Evolutionary conservation across 345 rosid species (phyloP), one percentile per base, ranked within the genome.

Genomic region (Citrus trifoliata): DNA sequence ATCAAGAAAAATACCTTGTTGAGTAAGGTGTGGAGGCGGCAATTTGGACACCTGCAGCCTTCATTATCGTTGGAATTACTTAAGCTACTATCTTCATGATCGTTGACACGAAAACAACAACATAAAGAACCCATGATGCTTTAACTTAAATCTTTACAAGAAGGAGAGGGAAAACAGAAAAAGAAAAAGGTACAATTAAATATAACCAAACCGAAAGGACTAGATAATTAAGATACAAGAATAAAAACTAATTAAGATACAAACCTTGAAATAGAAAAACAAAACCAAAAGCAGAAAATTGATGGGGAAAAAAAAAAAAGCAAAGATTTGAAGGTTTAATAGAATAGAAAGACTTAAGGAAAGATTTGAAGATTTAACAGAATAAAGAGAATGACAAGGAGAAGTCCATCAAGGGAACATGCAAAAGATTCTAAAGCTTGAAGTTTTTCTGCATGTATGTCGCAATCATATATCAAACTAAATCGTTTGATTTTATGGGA

Each of bases 111-210:
- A 48, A 79, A 38, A 67, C 83, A 79, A 60, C 59, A 63, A 74
- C 74, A 82, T 7, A 38, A 7, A 70, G 10, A 58, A 19, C 62
- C 83, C 87, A 85, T 85, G 22, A 24, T 75, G 24, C 10, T 51
- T 37, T 1, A 27, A 21, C 53, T 30, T 69, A 24, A 56, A 4
- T 75, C 80, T 6, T 56, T 60, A 28, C 69, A 61, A 46, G 37
- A 61, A 12, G 6, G 24, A 8, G 10, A 16, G 28, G 4, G 40
- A 12, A 40, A 33, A 33, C 5, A 33, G 5, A 33, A 64, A 14
- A 2, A 40, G 10, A 40, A 40, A 40, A 0, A 10, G 51, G 16
- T 2, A 21, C 13, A n/a, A 40, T 24, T 27, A 30, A 22, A 33
- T 7, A 30, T 6, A 70, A 18, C 58, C 19, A 18, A 18, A 53